Conservation (phyloP, 2,329 filamentous ascomycete genomes). For the Lecanicillium sp. region DNA sequence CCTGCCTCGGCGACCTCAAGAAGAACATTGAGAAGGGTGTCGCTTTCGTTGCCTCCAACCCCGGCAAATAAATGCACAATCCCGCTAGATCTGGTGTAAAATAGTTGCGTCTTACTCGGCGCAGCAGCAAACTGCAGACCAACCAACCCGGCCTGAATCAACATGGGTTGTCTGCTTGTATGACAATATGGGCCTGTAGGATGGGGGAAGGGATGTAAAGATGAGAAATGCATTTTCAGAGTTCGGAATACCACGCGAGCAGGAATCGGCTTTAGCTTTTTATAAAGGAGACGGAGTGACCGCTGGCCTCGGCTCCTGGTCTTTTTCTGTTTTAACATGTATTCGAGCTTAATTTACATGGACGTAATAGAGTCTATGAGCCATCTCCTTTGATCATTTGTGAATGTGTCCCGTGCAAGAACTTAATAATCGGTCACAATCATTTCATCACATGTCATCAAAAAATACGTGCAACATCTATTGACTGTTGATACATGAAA, state of each 20-base stretch:
- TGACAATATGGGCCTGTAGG: conserved; percentile 9
- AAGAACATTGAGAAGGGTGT: conserved; percentile 95
- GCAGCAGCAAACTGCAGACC: neutral
- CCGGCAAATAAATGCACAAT: conserved; percentile 46
- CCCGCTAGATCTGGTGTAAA: neutral
- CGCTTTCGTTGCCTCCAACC: conserved; percentile 53
- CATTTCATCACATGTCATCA: neutral
- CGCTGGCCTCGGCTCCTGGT: neutral
- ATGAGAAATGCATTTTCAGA: conserved; percentile 11
- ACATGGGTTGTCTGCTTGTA: conserved; percentile 3
- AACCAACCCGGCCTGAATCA: neutral
- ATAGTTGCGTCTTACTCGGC: neutral
- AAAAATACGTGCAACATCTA: neutral
- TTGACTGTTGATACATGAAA: neutral
- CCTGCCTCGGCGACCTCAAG: conserved; percentile 75
- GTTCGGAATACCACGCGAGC: conserved; percentile 10
- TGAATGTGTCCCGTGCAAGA: too few relatives aligned
- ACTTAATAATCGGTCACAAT: too few relatives aligned
- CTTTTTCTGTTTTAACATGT: conserved; percentile 8
- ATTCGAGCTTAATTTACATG: conserved; percentile 2
- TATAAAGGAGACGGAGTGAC: neutral
- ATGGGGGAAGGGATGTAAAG: conserved; percentile 6
- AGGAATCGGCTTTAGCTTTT: neutral
- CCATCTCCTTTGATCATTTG: too few relatives aligned
- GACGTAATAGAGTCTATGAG: conserved; percentile 3